Evolutionary conservation across 2,329 filamentous ascomycete species (phyloP).

Genomic region (Cladophialophora yegresii): DNA sequence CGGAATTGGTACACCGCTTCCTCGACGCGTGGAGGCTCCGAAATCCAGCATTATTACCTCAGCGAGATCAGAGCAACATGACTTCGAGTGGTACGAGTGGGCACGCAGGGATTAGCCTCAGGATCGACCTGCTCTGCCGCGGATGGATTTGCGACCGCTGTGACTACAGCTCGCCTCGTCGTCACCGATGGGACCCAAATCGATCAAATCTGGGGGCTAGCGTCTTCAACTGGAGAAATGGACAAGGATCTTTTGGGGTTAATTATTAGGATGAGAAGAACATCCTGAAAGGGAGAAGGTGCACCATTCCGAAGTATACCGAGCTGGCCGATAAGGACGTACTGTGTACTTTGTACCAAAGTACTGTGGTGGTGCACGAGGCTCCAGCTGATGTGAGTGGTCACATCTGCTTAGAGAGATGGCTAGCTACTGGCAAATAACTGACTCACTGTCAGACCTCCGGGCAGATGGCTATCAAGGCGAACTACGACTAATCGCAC

Average conservation of each 20-base stretch:
- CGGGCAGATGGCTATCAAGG: background rate
- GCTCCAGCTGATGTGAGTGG: background rate
- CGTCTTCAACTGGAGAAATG: background rate
- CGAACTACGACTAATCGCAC: background rate
- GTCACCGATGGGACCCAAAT: background rate
- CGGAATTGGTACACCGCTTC: background rate
- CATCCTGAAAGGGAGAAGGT: background rate
- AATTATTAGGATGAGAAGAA: background rate
- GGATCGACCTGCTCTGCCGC: background rate
- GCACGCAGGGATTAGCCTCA: background rate
- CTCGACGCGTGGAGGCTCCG: background rate
- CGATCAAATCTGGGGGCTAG: background rate
- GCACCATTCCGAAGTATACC: background rate
- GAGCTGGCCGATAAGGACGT: background rate
- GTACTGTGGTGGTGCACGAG: background rate
- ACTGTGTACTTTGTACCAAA: background rate
- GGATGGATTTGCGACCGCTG: background rate
- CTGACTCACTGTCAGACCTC: background rate
- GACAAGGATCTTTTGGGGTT: background rate
- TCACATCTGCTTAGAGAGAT: background rate
- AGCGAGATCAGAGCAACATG: background rate
- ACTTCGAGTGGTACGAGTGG: background rate
- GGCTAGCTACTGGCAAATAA: background rate
- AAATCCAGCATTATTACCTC: constrained; percentile 10
- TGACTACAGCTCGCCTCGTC: no score